phyloP scores from a whole-genome alignment of 306 rosid genomes.

The Arachis hypogaea region DNA sequence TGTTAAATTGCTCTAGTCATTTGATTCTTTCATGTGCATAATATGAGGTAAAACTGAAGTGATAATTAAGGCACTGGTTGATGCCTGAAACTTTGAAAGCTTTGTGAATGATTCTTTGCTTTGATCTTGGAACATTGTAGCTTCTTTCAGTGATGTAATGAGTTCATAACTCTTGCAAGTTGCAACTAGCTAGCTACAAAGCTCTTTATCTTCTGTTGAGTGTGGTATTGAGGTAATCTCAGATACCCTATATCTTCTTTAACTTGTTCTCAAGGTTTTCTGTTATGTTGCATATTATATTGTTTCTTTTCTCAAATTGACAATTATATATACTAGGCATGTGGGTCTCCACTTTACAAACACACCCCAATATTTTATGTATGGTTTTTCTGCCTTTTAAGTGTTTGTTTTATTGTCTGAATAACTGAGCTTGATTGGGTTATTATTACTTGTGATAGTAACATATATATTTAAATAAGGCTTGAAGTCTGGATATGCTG shows the following conservation, averaged over 20 bases:
- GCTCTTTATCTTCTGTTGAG: slow-evolving; percentile 26
- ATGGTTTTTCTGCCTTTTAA: slow-evolving; percentile 20
- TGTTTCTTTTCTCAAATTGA: slow-evolving; percentile 8
- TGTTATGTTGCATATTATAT: slow-evolving; percentile 2
- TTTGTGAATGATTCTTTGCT: slow-evolving; percentile 64
- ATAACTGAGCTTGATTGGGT: slow-evolving; percentile 33
- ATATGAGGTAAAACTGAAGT: slow-evolving; percentile 2
- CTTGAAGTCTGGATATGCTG: slow-evolving; percentile 29
- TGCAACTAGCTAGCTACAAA: neutral
- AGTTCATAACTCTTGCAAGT: neutral
- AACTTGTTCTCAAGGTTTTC: slow-evolving; percentile 18
- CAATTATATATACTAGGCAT: slow-evolving; percentile 33
- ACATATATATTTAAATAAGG: slow-evolving; percentile 8
- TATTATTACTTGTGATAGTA: slow-evolving; percentile 21
- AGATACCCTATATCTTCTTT: slow-evolving; percentile 30
- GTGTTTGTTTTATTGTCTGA: slow-evolving; percentile 33
- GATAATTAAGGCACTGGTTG: slow-evolving; percentile 22
- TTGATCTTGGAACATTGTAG: slow-evolving; percentile 47
- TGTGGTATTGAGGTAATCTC: slow-evolving; percentile 49
- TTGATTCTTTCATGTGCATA: neutral
- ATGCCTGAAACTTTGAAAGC: slow-evolving; percentile 9
- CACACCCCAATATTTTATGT: slow-evolving; percentile 34
- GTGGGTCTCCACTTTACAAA: slow-evolving; percentile 48
- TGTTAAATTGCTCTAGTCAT: neutral
- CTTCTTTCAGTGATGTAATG: slow-evolving; percentile 1